A percentile compares a stretch with the other conserved stretches of the same genome.
Evolutionary conservation across 768 basidiomycete genomes (phyloP).

Genomic region (Gymnopilus dilepis): DNA sequence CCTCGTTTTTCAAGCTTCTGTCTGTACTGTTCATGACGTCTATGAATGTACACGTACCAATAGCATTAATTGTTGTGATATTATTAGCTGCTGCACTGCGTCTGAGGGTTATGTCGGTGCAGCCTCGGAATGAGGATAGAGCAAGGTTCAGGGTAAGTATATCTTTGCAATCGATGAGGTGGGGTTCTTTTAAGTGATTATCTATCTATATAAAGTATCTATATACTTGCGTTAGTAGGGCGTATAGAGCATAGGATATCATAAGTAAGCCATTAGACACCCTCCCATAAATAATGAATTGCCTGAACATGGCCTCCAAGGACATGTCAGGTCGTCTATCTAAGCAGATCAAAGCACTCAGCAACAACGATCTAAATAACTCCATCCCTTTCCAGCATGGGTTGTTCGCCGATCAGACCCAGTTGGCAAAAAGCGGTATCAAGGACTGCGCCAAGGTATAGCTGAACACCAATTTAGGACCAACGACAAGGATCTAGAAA

Average conservation of each 20-base stretch:
- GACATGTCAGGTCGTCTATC: constrained; percentile 2
- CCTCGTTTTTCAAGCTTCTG: not conserved
- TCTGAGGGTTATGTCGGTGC: not conserved
- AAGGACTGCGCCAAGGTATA: constrained; percentile 96
- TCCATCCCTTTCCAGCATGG: not conserved
- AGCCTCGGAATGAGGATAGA: not conserved
- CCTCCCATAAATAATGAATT: constrained; percentile 4
- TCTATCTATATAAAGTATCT: not conserved
- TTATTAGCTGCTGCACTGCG: not conserved
- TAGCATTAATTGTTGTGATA: not conserved
- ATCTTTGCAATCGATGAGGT: not conserved
- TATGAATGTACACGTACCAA: constrained; percentile 6
- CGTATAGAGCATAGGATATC: constrained; percentile 7
- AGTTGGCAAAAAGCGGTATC: constrained; percentile 90
- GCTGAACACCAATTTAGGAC: constrained; percentile 97
- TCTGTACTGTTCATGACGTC: not conserved
- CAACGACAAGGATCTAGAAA: constrained; percentile 87
- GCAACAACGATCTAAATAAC: not conserved
- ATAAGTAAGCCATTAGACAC: not conserved
- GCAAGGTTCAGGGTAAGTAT: not conserved
- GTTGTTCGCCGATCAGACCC: constrained; percentile 54
- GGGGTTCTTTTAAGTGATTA: constrained; percentile 16
- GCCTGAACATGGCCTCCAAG: not conserved
- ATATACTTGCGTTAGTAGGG: not conserved
- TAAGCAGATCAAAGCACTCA: not conserved